phyloP scores from a whole-genome alignment of 1,139 yeast genomes.

The Scheffersomyces parashehatae region DNA sequence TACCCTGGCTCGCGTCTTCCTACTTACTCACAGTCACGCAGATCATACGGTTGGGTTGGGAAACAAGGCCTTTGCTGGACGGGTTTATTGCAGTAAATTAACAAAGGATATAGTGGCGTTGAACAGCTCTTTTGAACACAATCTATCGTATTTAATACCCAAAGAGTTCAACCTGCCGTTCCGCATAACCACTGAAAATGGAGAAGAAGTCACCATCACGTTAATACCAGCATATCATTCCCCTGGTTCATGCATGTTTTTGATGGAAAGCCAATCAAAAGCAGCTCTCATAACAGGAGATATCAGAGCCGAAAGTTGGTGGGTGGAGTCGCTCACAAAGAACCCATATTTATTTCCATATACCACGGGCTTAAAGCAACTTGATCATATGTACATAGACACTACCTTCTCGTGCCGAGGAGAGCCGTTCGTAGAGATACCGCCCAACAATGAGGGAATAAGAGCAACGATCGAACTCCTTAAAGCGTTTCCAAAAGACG shows the following conservation, averaged over 20 bases:
- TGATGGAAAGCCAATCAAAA: conserved; percentile 36
- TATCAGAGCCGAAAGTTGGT: conserved; percentile 58
- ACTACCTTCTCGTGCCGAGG: conserved; percentile 55
- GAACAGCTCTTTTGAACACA: conserved; percentile 24
- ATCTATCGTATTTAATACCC: conserved; percentile 21
- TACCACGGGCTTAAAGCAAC: conserved; percentile 27
- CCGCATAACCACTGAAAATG: conserved; percentile 9
- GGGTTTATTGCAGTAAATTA: conserved; percentile 50
- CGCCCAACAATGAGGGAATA: conserved; percentile 46
- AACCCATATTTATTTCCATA: conserved; percentile 48
- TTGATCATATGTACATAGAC: conserved; percentile 56
- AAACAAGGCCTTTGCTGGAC: conserved; percentile 36
- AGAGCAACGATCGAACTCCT: conserved; percentile 32
- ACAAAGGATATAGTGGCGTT: conserved; percentile 39
- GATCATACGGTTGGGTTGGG: conserved; percentile 58
- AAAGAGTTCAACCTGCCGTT: conserved; percentile 29
- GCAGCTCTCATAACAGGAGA: conserved; percentile 60
- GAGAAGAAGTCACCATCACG: conserved; percentile 19
- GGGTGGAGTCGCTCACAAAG: conserved; percentile 38
- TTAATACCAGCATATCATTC: conserved; percentile 55
- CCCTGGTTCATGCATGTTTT: conserved; percentile 62
- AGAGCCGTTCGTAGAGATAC: conserved; percentile 49
- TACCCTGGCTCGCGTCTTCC: conserved; percentile 22
- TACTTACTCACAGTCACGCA: conserved; percentile 57
- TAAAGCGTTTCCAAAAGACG: conserved; percentile 43